phyloP scores from a whole-genome alignment of 805 yeast genomes.

The Metschnikowia shivogae region DNA sequence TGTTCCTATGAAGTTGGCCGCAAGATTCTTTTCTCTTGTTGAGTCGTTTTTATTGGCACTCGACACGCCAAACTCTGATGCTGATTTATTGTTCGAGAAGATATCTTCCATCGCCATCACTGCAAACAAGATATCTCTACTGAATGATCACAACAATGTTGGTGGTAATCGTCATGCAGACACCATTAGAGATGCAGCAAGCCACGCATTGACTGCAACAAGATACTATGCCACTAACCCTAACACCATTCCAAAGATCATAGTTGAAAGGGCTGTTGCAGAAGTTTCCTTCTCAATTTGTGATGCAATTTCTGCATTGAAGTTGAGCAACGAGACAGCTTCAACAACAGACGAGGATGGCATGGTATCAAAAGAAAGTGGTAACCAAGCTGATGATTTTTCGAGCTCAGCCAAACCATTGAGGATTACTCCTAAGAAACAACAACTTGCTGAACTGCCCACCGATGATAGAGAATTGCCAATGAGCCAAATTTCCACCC shows the following conservation, averaged over 20 bases:
- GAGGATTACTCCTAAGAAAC: constrained; percentile 9
- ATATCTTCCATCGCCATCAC: constrained; percentile 47
- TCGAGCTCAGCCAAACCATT: constrained; percentile 10
- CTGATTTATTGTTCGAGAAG: constrained; percentile 46
- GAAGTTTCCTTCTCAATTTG: constrained; percentile 68
- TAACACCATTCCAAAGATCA: constrained; percentile 61
- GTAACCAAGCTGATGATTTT: background rate
- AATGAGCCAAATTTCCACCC: background rate
- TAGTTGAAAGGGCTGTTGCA: constrained; percentile 70
- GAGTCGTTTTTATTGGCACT: constrained; percentile 41
- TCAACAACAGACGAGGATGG: background rate
- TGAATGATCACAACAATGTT: constrained; percentile 22
- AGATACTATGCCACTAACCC: constrained; percentile 67
- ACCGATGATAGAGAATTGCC: background rate
- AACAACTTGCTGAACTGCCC: background rate
- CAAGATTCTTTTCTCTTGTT: constrained; percentile 45
- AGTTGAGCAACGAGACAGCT: constrained; percentile 23
- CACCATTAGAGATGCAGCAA: constrained; percentile 59
- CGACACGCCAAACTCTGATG: constrained; percentile 23
- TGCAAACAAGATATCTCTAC: constrained; percentile 40
- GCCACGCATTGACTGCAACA: constrained; percentile 72
- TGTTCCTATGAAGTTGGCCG: constrained; percentile 42
- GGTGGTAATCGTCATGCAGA: constrained; percentile 28
- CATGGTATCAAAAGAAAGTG: background rate
- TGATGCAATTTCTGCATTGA: constrained; percentile 54